Evolutionary conservation across 2,329 filamentous ascomycete species (phyloP), one percentile per base, ranked within the genome.

Genomic region (Neodidymelliopsis sp.): DNA sequence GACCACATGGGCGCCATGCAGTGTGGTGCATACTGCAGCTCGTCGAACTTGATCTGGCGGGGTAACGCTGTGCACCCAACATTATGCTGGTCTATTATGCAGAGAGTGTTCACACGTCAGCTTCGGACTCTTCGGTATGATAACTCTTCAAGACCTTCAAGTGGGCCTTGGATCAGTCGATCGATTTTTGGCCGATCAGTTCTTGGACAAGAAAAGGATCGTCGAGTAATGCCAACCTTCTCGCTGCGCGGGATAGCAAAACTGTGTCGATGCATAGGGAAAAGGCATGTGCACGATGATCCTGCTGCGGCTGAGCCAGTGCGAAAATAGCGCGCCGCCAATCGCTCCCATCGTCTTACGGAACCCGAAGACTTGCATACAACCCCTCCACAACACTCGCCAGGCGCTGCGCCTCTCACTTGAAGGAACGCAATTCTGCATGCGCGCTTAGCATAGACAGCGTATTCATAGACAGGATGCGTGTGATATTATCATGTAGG

Each of bases 281-380:
- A 34, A 11, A 18, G 27, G 31, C 25, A 38, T 33, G 33, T 29
- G n/a, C 39, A 33, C 29, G 28, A n/a, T 39, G 41, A 50, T 34
- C 47, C 35, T 44, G 35, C 30, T 28, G 36, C 47, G 47, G 41
- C 47, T 50, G 47, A 50, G 47, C 40, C 31, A 25, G 12, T 44
- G 30, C 41, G 40, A 50, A 40, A 22, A 45, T 50, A 41, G 20
- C 15, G 40, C 47, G 35, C 29, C 47, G 41, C 47, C 25, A 41
- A 45, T 50, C 47, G 35, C 47, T 41, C 20, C 18, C 31, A 24
- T 29, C 47, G 34, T 24, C 34, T 39, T 10, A 45, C 47, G 47
- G 47, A 45, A 50, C 18, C 47, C 47, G 47, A 50, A 40, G 28
- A 35, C 20, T 31, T 25, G 24, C 28, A 19, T 35, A 34, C 35